A percentile compares a stretch with the other conserved stretches of the same genome.
Evolutionary conservation across 2,329 filamentous ascomycete species (phyloP).

Genomic region (Diaporthe ampelina): DNA sequence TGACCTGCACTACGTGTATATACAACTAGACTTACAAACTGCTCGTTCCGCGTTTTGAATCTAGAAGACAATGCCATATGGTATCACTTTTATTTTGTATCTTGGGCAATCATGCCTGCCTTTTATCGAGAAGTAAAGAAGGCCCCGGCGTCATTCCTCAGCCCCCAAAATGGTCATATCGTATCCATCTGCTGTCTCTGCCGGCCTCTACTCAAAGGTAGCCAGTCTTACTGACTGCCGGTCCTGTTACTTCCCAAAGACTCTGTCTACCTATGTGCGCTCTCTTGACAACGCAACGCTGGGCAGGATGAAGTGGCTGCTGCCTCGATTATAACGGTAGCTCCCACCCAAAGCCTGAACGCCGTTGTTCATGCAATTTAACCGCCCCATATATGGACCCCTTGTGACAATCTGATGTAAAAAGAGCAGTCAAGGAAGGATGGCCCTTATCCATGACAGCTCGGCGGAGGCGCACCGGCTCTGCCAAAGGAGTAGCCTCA

Average conservation of each 20-base stretch:
- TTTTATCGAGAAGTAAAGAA: neutral
- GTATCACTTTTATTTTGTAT: slow-evolving; percentile 36
- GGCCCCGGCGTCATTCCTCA: neutral
- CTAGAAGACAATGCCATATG: slow-evolving; percentile 17
- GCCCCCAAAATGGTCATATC: neutral
- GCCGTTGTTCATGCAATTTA: slow-evolving; percentile 39
- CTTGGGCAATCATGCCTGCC: neutral
- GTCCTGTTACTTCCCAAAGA: neutral
- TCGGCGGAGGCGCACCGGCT: neutral
- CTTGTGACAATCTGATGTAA: slow-evolving; percentile 31
- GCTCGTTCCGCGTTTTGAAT: neutral
- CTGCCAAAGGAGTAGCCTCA: neutral
- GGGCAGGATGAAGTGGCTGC: neutral
- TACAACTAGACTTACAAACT: neutral
- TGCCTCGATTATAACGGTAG: slow-evolving; percentile 28
- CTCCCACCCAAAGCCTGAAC: slow-evolving; percentile 31
- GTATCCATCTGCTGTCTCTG: neutral
- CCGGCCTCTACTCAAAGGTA: slow-evolving; percentile 8
- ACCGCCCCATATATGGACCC: slow-evolving; percentile 15
- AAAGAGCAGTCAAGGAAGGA: neutral
- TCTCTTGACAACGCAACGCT: slow-evolving; percentile 9
- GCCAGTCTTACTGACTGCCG: neutral
- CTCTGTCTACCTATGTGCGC: neutral
- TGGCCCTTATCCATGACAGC: neutral
- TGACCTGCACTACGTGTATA: neutral